Evolutionary conservation across 139 green algal genomes (phyloP).

Genomic region (Haematococcus lacustris): DNA sequence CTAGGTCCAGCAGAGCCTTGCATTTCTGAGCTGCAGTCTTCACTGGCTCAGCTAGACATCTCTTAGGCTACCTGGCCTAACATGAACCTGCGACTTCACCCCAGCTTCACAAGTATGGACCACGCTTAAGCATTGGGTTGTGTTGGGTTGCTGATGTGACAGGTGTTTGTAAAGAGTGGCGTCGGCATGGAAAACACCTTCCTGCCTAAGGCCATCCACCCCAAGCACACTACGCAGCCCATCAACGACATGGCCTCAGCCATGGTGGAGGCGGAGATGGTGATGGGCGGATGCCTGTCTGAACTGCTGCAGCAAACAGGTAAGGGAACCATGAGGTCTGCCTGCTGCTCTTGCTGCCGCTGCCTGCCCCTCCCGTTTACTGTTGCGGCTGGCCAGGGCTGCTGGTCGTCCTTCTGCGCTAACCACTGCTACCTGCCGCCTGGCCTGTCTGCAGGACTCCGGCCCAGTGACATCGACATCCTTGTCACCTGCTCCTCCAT

Average conservation of each 20-base stretch:
- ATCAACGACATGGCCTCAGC: constrained; percentile 47
- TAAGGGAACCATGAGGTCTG: not conserved
- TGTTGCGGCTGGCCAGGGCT: too few species aligned
- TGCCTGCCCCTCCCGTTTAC: not conserved
- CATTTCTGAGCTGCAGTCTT: too few species aligned
- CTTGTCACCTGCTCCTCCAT: constrained; percentile 51
- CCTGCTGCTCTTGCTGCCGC: not conserved
- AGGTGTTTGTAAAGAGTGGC: constrained; percentile 31
- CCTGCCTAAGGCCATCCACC: constrained; percentile 44
- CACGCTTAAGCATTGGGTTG: too few species aligned
- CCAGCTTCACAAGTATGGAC: too few species aligned
- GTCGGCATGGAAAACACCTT: constrained; percentile 33
- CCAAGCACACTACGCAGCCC: constrained; percentile 29
- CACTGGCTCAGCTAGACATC: too few species aligned
- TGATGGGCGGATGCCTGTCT: constrained; percentile 33
- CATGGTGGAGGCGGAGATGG: constrained; percentile 63
- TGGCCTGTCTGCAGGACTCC: constrained; percentile 14
- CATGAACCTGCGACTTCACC: too few species aligned
- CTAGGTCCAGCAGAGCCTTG: too few species aligned
- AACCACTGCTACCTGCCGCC: too few species aligned
- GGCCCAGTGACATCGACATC: constrained; percentile 45
- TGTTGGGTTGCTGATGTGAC: too few species aligned
- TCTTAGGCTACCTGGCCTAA: too few species aligned
- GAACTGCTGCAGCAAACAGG: constrained; percentile 43
- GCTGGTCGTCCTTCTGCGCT: not conserved